These are phyloP conservation scores for Asterophora lycoperdoides DNA, from an alignment of 768 basidiomycete species.

Conservation along the genomic window DNA sequence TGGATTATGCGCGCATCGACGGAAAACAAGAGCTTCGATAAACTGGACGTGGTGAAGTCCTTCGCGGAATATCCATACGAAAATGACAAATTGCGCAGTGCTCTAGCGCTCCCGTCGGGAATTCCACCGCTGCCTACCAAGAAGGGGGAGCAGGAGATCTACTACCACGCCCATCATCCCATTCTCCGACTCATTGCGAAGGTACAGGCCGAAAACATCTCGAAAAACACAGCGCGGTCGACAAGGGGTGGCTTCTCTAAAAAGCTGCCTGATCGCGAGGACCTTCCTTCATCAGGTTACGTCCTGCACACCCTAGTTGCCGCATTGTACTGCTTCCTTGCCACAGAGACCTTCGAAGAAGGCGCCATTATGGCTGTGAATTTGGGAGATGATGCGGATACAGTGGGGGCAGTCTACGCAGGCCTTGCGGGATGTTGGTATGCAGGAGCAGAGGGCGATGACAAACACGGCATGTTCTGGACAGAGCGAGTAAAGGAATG, in stretches of 20 bases:
- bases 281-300: constrained; percentile 36
- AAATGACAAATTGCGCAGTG: constrained; percentile 26
- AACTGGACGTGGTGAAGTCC: constrained; percentile 35
- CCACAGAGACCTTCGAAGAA: constrained; percentile 38
- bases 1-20: constrained; percentile 29
- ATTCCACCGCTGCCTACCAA: constrained; percentile 16
- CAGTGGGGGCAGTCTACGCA: constrained; percentile 42
- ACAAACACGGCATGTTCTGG: constrained; percentile 30
- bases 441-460: constrained; percentile 21
- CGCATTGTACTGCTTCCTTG: constrained; percentile 43
- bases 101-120: constrained; percentile 27
- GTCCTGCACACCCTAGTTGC: constrained; percentile 38
- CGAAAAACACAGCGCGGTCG: neutral
- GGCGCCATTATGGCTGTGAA: constrained; percentile 44
- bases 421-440: constrained; percentile 45
- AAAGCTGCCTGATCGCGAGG: constrained; percentile 25
- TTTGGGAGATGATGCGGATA: constrained; percentile 41
- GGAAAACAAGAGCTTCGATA: constrained; percentile 25
- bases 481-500: constrained; percentile 32
- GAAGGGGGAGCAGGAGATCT: constrained; percentile 25
- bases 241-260: constrained; percentile 16
- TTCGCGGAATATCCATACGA: constrained; percentile 36
- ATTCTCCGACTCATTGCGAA: constrained; percentile 32
- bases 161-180: constrained; percentile 34
- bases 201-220: constrained; percentile 16